Evolutionary conservation across 2,329 filamentous ascomycete species (phyloP).

Genomic region (Teratosphaeria destructans): DNA sequence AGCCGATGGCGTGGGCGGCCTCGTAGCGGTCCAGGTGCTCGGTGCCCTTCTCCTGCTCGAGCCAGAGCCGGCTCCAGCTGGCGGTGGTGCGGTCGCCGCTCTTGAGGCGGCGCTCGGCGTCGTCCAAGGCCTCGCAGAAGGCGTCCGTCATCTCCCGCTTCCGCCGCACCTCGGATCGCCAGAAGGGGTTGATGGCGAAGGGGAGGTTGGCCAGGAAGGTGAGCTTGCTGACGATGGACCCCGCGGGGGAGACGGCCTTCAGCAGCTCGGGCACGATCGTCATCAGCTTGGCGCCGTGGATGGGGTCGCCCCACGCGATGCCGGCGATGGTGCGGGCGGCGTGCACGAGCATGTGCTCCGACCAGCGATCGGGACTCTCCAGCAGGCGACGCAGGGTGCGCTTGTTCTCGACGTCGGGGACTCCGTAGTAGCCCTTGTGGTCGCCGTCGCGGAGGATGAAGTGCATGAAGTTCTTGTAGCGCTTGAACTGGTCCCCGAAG

Average conservation of each 20-base stretch:
- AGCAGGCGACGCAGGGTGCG: slow-evolving; percentile 22
- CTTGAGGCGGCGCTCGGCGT: slow-evolving; percentile 18
- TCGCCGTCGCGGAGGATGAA: slow-evolving; percentile 21
- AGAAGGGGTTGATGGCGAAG: slow-evolving; percentile 21
- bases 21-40: slow-evolving; percentile 22
- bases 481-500: slow-evolving; percentile 20
- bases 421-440: slow-evolving; percentile 21
- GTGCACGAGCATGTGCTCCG: slow-evolving; percentile 24
- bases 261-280: slow-evolving; percentile 24
- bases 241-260: slow-evolving; percentile 24
- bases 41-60: slow-evolving; percentile 21
- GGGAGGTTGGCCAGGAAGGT: slow-evolving; percentile 24
- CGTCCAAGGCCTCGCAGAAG: slow-evolving; percentile 23
- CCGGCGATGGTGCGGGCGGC: slow-evolving; percentile 24
- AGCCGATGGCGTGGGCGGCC: slow-evolving; percentile 25
- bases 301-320: slow-evolving; percentile 24
- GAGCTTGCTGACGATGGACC: slow-evolving; percentile 25
- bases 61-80: slow-evolving; percentile 25
- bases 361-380: slow-evolving; percentile 23
- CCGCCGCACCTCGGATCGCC: slow-evolving; percentile 18
- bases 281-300: slow-evolving; percentile 25
- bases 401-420: slow-evolving; percentile 25
- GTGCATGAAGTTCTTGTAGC: slow-evolving; percentile 26
- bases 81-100: slow-evolving; percentile 13
- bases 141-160: slow-evolving; percentile 23